A percentile compares a stretch with the other conserved stretches of the same genome.
These are phyloP conservation scores for Hibiscus syriacus DNA, from an alignment of 345 rosid genomes.

Conservation along the genomic window DNA sequence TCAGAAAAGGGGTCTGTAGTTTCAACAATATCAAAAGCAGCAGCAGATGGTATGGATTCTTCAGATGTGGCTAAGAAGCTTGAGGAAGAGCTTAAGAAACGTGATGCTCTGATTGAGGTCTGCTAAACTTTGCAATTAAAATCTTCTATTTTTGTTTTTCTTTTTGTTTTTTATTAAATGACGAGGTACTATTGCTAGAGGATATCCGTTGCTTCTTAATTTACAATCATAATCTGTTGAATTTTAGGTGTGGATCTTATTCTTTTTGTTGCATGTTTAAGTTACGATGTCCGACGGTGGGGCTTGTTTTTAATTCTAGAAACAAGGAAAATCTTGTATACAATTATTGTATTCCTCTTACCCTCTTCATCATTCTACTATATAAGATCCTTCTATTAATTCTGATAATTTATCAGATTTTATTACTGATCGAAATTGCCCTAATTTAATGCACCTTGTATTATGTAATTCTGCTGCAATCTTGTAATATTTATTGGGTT, in stretches of 20 bases:
- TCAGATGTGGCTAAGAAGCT: constrained; percentile 80
- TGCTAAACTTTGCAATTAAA: constrained; percentile 12
- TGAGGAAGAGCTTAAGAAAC: constrained; percentile 95
- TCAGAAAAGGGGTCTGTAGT: constrained; percentile 31
- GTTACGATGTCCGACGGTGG: neutral
- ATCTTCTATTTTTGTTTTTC: neutral
- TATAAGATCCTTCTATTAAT: neutral
- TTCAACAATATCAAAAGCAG: constrained; percentile 37
- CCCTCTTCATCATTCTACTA: neutral
- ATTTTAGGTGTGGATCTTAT: neutral
- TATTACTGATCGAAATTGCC: neutral
- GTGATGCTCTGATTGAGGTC: constrained; percentile 96
- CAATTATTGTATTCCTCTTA: neutral
- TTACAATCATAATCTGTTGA: neutral
- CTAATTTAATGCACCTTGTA: neutral
- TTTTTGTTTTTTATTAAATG: neutral
- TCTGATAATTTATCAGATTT: neutral
- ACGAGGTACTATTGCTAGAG: neutral
- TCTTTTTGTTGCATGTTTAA: neutral
- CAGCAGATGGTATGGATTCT: constrained; percentile 55
- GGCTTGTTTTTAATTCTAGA: neutral
- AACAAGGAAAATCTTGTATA: neutral
- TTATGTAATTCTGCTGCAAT: neutral
- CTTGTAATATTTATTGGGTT: neutral
- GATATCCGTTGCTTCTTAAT: neutral